A percentile compares a stretch with the other conserved stretches of the same genome.
Evolutionary conservation across 441 rosid genomes (phyloP).

Genomic region (Brassica hybrid): DNA sequence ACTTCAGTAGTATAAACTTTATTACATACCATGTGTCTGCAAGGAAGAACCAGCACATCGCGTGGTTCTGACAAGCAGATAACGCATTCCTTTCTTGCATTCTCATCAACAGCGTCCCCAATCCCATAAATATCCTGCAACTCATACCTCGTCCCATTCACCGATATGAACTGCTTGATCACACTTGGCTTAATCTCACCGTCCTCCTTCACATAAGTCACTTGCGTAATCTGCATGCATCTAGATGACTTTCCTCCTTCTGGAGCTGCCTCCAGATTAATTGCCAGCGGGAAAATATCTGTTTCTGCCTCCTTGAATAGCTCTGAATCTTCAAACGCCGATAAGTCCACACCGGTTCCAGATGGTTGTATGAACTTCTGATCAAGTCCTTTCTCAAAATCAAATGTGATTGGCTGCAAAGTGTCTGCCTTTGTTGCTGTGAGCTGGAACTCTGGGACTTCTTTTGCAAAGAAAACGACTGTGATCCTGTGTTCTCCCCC

Average conservation of each 20-base stretch:
- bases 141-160: conserved; percentile 47
- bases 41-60: conserved; percentile 81
- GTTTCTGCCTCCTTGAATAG: conserved; percentile 45
- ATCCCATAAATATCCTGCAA: conserved; percentile 86
- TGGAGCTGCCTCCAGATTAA: conserved; percentile 68
- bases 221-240: conserved; percentile 66
- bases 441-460: conserved; percentile 55
- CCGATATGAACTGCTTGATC: conserved; percentile 24
- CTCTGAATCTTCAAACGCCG: conserved; percentile 63
- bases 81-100: conserved; percentile 80
- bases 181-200: conserved; percentile 23
- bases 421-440: conserved; percentile 58
- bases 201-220: conserved; percentile 47
- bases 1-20: not conserved
- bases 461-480: conserved; percentile 74
- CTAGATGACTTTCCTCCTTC: not conserved
- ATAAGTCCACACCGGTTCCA: conserved; percentile 77
- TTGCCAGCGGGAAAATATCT: conserved; percentile 62
- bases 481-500: conserved; percentile 58
- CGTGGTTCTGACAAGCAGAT: conserved; percentile 85
- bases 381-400: conserved; percentile 65
- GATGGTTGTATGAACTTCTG: conserved; percentile 81
- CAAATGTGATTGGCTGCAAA: conserved; percentile 60
- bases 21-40: conserved; percentile 76
- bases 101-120: conserved; percentile 69